A percentile compares a stretch with the other conserved stretches of the same genome.
These are phyloP conservation scores for Gossypium anomalum DNA, from an alignment of 345 rosid genomes.

Conservation along the genomic window DNA sequence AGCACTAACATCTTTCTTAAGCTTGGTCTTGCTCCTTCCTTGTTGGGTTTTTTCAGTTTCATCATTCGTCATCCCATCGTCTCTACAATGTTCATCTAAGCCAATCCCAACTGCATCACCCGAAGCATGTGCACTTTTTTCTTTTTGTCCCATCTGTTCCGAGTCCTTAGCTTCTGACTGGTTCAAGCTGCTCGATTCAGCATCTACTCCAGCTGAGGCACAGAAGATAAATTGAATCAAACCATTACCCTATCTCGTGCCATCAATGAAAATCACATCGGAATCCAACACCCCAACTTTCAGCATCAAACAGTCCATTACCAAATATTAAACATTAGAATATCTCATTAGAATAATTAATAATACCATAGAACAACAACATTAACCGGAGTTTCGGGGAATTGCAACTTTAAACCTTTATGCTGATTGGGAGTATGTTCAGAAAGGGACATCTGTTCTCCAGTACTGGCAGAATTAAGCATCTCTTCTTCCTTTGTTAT, in stretches of 20 bases:
- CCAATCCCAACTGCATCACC: slow-evolving; percentile 23
- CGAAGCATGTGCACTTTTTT: slow-evolving; percentile 12
- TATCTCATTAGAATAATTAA: background rate
- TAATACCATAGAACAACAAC: background rate
- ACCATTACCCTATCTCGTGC: slow-evolving; percentile 7
- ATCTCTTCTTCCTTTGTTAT: slow-evolving; percentile 23
- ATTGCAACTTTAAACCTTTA: slow-evolving; percentile 15
- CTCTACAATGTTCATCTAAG: slow-evolving; percentile 20
- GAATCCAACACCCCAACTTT: background rate
- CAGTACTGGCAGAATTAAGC: slow-evolving; percentile 17
- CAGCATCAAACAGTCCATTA: background rate
- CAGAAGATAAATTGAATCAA: slow-evolving; percentile 12
- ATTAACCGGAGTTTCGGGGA: background rate
- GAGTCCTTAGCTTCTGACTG: slow-evolving; percentile 27
- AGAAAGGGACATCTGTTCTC: slow-evolving; percentile 18
- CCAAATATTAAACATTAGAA: background rate
- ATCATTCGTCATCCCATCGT: slow-evolving; percentile 22
- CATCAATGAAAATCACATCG: background rate
- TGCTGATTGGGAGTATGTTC: slow-evolving; percentile 16
- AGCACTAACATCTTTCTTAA: slow-evolving; percentile 31
- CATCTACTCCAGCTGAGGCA: slow-evolving; percentile 29
- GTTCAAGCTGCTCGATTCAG: slow-evolving; percentile 28
- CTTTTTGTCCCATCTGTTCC: slow-evolving; percentile 25
- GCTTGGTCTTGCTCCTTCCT: slow-evolving; percentile 27
- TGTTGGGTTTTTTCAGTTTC: slow-evolving; percentile 23